Conservation (phyloP, 179 eudicot species). For the Sideroxylon spinosum region DNA sequence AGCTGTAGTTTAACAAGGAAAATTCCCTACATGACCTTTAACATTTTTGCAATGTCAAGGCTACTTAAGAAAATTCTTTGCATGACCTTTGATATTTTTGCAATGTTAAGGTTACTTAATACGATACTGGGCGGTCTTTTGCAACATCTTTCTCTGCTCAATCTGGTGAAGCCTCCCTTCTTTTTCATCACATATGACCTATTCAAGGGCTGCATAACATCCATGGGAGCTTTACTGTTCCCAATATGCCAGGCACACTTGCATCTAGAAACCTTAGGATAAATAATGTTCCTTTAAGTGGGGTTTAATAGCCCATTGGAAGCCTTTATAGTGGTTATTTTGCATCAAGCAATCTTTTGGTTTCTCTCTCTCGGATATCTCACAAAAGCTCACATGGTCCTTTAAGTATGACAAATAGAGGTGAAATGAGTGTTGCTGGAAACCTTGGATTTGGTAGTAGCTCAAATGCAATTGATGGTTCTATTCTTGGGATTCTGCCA, state of each 20-base stretch:
- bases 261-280: conserved; percentile 74
- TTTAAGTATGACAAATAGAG: conserved; percentile 80
- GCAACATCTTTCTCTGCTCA: conserved; percentile 52
- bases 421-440: conserved; percentile 88
- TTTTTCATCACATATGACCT: conserved; percentile 71
- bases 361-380: conserved; percentile 82
- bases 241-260: conserved; percentile 69
- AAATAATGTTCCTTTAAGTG: conserved; percentile 68
- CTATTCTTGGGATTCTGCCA: conserved; percentile 84
- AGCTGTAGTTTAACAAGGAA: conserved; percentile 27
- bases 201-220: conserved; percentile 64
- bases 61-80: conserved; percentile 46
- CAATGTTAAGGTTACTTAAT: conserved; percentile 67
- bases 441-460: conserved; percentile 67
- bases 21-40: conserved; percentile 49
- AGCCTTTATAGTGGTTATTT: conserved; percentile 76
- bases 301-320: conserved; percentile 74
- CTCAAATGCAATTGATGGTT: conserved; percentile 72
- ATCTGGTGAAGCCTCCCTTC: conserved; percentile 58
- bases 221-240: conserved; percentile 78
- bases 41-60: conserved; percentile 54
- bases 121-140: conserved; percentile 47
- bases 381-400: conserved; percentile 83
- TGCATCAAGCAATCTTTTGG: conserved; percentile 74
- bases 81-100: conserved; percentile 48